Evolutionary conservation across 768 basidiomycete species (phyloP), one percentile per base, ranked within the genome.

Genomic region (Filobasidium floriforme): DNA sequence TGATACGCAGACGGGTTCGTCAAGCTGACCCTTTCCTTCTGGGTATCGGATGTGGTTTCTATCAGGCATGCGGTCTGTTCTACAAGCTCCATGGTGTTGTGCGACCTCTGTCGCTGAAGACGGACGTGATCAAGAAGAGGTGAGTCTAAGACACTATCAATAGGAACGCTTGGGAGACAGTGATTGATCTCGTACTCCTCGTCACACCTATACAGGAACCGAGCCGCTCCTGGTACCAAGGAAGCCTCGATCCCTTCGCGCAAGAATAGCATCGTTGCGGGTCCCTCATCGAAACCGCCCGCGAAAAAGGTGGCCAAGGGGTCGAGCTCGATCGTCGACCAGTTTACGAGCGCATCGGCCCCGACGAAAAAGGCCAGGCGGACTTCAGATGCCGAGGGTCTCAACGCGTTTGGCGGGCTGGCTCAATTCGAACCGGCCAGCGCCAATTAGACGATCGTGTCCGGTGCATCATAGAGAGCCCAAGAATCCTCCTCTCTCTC

Each of bases 21-120:
- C n/a, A 24, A 4, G 52, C 28, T 12, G 26, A 28, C 41, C 10
- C 18, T 52, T 14, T 12, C 43, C 62, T 29, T 7, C 61, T 61
- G n/a, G 3, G 22, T 29, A 19, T 37, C 32, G 32, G 3, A 9
- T 37, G 32, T 37, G 32, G 32, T 37, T n/a, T 22, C 22, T 26
- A 41, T 14, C 70, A 89, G 88, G 89, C 92, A 14, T 96, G 92
- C 78, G 92, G 92, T 3, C 80, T 96, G 70, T 96, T 93, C 82
- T 92, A 85, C 81, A 97, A 97, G 86, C 81, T 98, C 44, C 94
- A 98, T 73, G 92, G 92, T 57, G 92, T 97, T 60, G 89, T 92
- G 7, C 85, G 94, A 62, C 94, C 94, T 9, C 81, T 94, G 69
- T 93, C 92, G 44, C 84, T 98, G 68, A 96, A 96, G 84, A 97